Evolutionary conservation across 345 rosid species (phyloP).

Genomic region (Erysimum cheiranthoides): DNA sequence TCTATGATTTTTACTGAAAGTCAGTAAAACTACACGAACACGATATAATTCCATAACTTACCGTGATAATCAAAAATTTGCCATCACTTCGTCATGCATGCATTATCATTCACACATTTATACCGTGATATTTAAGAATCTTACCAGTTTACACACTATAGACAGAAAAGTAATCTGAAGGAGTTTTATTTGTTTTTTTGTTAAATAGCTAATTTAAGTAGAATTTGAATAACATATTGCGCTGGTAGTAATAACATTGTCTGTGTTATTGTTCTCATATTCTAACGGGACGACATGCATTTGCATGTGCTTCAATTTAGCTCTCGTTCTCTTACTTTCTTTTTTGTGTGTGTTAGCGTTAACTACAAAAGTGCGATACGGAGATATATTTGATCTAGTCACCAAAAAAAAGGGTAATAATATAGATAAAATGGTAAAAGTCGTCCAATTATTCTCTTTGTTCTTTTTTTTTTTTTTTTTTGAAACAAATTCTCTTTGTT

Average conservation of each 20-base stretch:
- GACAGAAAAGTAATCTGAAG: not conserved
- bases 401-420: too few species aligned
- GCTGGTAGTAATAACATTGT: not conserved
- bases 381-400: not conserved
- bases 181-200: too few species aligned
- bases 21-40: not conserved
- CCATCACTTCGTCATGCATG: too few species aligned
- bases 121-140: not conserved
- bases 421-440: too few species aligned
- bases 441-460: too few species aligned
- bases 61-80: not conserved
- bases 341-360: not conserved
- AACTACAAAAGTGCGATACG: not conserved
- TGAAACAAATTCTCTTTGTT: conserved; percentile 2
- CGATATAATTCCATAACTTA: not conserved
- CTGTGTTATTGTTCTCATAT: conserved; percentile 1
- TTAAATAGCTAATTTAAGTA: too few species aligned
- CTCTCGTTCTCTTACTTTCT: not conserved
- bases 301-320: not conserved
- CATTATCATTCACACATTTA: not conserved
- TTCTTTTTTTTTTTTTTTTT: too few species aligned
- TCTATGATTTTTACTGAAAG: not conserved
- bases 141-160: not conserved
- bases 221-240: not conserved
- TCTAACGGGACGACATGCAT: not conserved